Conservation (phyloP, 352 stramenopile species). For the Lagenidium giganteum region DNA sequence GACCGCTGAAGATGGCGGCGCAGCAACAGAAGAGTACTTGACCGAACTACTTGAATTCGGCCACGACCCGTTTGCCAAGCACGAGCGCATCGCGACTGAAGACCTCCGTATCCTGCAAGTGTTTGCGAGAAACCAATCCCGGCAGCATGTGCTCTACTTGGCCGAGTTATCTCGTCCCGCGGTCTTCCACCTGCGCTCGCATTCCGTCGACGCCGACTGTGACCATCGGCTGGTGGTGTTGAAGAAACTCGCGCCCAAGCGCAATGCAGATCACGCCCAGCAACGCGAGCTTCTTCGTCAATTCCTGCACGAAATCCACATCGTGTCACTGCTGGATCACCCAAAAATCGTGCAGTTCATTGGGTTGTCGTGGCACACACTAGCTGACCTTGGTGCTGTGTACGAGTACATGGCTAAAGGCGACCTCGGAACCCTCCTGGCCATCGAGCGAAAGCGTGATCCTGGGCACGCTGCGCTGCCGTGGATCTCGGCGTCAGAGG, state of each 20-base stretch:
- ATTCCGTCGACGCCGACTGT: no score
- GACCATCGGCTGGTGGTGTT: no score
- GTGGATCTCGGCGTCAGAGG: no score
- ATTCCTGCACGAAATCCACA: constrained; percentile 6
- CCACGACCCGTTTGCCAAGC: no score
- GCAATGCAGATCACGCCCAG: no score
- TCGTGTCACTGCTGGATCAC: constrained; percentile 4
- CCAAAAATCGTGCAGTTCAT: constrained; percentile 7
- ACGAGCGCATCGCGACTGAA: constrained; percentile 13
- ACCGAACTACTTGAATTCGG: no score
- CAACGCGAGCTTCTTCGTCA: no score
- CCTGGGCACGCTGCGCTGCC: background rate
- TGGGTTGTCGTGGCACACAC: constrained; percentile 1
- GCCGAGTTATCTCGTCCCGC: constrained; percentile 4
- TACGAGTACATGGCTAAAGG: constrained; percentile 9
- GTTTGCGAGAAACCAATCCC: constrained; percentile 4
- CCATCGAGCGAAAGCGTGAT: constrained; percentile 4
- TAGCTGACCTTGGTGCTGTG: constrained; percentile 3
- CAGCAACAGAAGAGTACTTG: constrained; percentile 17
- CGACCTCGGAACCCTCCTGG: constrained; percentile 1
- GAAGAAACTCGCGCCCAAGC: no score
- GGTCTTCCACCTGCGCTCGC: no score
- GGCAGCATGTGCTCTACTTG: constrained; percentile 5
- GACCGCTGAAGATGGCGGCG: constrained; percentile 9
- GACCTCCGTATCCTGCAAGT: background rate